Conservation (phyloP, 108 stramenopile genomes). For the Epipyxis sp. region DNA sequence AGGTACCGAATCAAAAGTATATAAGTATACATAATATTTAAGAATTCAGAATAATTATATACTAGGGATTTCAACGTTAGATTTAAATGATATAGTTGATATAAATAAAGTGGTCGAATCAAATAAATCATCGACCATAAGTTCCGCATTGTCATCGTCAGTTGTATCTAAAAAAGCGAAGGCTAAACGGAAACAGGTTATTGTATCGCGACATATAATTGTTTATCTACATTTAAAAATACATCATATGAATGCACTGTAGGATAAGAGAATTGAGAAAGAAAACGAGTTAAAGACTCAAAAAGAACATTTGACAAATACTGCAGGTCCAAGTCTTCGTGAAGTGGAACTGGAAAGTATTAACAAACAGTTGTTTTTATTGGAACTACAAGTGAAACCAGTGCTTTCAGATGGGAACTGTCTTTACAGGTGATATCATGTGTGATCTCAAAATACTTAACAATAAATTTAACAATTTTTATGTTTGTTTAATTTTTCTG, state of each 20-base stretch:
- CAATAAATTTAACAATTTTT: no score
- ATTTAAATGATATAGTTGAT: neutral
- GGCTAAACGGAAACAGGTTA: neutral
- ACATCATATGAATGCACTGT: neutral
- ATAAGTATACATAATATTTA: neutral
- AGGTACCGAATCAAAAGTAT: no score
- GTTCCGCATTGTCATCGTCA: no score
- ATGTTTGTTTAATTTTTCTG: no score
- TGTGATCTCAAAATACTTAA: no score
- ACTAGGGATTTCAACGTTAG: neutral
- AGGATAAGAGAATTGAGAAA: neutral
- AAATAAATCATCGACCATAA: neutral
- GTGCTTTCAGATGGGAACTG: constrained; percentile 21
- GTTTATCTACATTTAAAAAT: neutral
- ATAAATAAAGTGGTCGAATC: neutral
- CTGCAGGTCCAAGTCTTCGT: neutral
- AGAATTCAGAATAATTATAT: neutral
- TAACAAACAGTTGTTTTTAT: constrained; percentile 15
- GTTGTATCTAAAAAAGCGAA: constrained; percentile 5
- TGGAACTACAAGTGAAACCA: constrained; percentile 5
- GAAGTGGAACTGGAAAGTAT: constrained; percentile 3
- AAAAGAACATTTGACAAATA: no score
- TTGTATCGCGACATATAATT: neutral
- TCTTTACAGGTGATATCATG: no score
- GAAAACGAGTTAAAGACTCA: neutral